Base-by-base conservation (phyloP, 352 stramenopile genomes). In the Phytophthora fragariaefolia region DNA sequence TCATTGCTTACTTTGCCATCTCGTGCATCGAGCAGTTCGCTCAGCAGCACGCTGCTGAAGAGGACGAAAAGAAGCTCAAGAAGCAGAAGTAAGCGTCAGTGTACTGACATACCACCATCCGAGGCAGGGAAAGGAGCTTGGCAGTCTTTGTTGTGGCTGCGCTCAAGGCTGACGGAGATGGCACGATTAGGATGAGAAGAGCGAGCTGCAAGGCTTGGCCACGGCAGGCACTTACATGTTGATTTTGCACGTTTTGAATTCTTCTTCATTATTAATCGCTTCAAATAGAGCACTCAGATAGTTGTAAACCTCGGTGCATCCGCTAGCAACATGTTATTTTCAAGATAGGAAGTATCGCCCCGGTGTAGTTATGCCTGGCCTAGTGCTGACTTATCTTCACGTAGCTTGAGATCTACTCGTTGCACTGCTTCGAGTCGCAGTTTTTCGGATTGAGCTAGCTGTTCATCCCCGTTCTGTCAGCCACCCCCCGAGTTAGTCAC, bases 21-120 rank as follows among this genome's bases (percentile, higher is more conserved):
- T 96, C 87, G 73, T 96, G 89, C 72, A 91, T 97, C 53, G 89
- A 96, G 73, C 87, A 97, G 69, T 96, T 97, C 61, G 89, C 90
- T 26, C 90, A 97, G 73, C 89, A 96, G 63, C 89, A 96, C 63
- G 87, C 87, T 1, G 90, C 90, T 42, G 85, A 95, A 57, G 84
- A 96, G 71, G 90, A 97, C 59, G 89, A 95, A 54, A 76, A 93
- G 78, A 91, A 85, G 74, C 68, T 96, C 52, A 90, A 90, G 77
- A 95, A 93, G 74, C 50, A 82, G 24, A 82, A 85, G 70, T 83
- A 76, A 76, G 63, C 24, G 28, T 38, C 49, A 15, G 23, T 15
- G 5, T 58, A 27, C 24, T 28, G 55, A 38, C 24, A 58, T 42
- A 63, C 47, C 38, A 55, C 42, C 27, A 30, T 55, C 48, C 40